Percentiles rank a stretch among this genome's conserved stretches.
phyloP scores from a whole-genome alignment of 495 filamentous ascomycete species.

The Talaromyces thailandensis region DNA sequence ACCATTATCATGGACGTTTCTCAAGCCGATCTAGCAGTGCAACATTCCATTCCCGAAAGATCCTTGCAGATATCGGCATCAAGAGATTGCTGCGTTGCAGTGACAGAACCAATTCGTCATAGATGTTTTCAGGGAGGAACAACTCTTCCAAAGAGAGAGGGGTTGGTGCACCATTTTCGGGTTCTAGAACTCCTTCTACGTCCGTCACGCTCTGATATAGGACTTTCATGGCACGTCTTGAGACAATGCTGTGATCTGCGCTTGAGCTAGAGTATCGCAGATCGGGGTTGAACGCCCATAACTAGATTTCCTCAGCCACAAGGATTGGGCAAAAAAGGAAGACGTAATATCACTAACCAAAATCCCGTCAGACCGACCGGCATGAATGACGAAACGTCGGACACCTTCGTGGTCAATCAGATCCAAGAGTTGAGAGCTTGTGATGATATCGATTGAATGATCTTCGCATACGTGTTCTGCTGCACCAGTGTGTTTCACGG shows the following conservation, averaged over 20 bases:
- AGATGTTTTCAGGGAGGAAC: constrained; percentile 42
- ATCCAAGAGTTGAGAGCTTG: constrained; percentile 42
- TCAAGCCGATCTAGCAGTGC: constrained; percentile 46
- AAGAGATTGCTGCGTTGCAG: constrained; percentile 42
- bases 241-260: constrained; percentile 16
- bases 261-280: constrained; percentile 52
- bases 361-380: constrained; percentile 25
- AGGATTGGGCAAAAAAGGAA: background rate
- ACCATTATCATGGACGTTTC: background rate
- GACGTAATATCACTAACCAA: constrained; percentile 24
- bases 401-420: constrained; percentile 39
- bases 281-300: constrained; percentile 66
- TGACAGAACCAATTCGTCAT: constrained; percentile 28
- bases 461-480: constrained; percentile 17
- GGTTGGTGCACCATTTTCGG: constrained; percentile 28
- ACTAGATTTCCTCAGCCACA: constrained; percentile 12
- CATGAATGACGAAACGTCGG: constrained; percentile 39
- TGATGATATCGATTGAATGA: constrained; percentile 40
- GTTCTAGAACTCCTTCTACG: constrained; percentile 45
- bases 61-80: constrained; percentile 46
- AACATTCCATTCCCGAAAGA: constrained; percentile 58
- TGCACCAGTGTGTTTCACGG: constrained; percentile 12
- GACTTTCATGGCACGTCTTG: constrained; percentile 55
- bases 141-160: constrained; percentile 57
- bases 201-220: constrained; percentile 46